Evolutionary conservation across 2,329 filamentous ascomycete genomes (phyloP), one percentile per base, ranked within the genome.

Genomic region (Parastagonospora avenae): DNA sequence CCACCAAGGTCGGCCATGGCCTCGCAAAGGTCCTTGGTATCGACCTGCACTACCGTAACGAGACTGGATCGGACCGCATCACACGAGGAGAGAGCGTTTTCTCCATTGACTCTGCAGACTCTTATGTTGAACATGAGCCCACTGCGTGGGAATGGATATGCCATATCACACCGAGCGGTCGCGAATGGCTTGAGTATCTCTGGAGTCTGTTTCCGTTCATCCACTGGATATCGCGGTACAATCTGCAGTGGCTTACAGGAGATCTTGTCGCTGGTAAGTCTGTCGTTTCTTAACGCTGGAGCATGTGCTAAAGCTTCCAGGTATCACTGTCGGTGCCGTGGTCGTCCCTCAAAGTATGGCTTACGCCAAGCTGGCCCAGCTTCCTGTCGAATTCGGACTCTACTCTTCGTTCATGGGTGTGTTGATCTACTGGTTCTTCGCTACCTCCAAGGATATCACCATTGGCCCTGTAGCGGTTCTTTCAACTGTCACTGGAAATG

Each of bases 381-480:
- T 97, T 15, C 80, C 84, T 1, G 84, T 88, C 8, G 82, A 97
- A 69, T 97, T 88, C 64, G 93, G 94, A 49, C 82, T 97, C 1
- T 96, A 96, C 75, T 94, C 93, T 0, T 97, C 93, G 0, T 97
- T 99, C 73, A 95, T 97, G 86, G 94, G 94, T 43, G 92, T 96
- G 2, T 73, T 96, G 54, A 82, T 96, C 55, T 99, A 99, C 76
- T 97, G 93, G 93, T 90, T 97, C 72, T 97, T 97, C 68, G 94
- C 93, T 29, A 99, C 94, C 0, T 97, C 93, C 7, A 99, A 97
- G 73, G 94, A 99, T 73, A 97, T 99, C 67, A 97, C 93, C 11
- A 97, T 97, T 46, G 93, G 93, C 10, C 93, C 93, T 15, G 94
- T 97, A 41, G 94, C 94, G 32, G 94, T 97, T 59, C 87, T 97